A percentile compares a stretch with the other conserved stretches of the same genome.
phyloP scores from a whole-genome alignment of 164 flowering plant genomes.

The Brasenia schreberi region DNA sequence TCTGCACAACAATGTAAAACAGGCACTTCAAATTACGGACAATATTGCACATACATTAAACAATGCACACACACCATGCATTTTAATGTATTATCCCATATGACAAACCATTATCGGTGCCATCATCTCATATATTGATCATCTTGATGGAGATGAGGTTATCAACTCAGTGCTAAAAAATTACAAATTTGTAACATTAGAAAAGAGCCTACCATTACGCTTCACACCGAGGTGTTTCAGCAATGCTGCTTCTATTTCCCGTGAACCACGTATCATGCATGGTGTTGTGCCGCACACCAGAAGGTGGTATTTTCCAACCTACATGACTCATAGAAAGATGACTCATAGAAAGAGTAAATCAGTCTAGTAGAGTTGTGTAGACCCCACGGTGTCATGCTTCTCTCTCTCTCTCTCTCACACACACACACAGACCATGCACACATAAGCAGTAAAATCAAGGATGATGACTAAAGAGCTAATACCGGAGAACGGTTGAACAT shows the following conservation, averaged over 20 bases:
- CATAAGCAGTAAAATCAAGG: background rate
- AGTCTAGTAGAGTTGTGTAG: background rate
- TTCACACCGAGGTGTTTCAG: slow-evolving; percentile 92
- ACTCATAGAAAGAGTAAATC: background rate
- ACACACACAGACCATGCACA: no score
- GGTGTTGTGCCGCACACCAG: slow-evolving; percentile 98
- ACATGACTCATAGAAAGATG: slow-evolving; percentile 7
- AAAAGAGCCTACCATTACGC: slow-evolving; percentile 63
- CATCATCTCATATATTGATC: background rate
- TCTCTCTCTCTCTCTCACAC: no score
- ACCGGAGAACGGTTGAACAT: slow-evolving; percentile 97
- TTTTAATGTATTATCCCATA: background rate
- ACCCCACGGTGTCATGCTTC: no score
- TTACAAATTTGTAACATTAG: background rate
- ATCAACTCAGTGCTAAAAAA: background rate
- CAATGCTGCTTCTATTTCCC: slow-evolving; percentile 84
- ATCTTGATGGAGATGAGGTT: background rate
- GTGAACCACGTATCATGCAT: slow-evolving; percentile 99
- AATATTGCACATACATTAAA: no score
- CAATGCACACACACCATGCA: no score
- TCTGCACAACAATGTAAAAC: slow-evolving; percentile 36
- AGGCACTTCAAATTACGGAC: background rate
- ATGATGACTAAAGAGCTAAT: background rate
- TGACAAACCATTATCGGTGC: background rate
- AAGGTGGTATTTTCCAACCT: slow-evolving; percentile 97